Evolutionary conservation across 148 eudicot species (phyloP), one percentile per base, ranked within the genome.

Genomic region (Arbutus unedo): DNA sequence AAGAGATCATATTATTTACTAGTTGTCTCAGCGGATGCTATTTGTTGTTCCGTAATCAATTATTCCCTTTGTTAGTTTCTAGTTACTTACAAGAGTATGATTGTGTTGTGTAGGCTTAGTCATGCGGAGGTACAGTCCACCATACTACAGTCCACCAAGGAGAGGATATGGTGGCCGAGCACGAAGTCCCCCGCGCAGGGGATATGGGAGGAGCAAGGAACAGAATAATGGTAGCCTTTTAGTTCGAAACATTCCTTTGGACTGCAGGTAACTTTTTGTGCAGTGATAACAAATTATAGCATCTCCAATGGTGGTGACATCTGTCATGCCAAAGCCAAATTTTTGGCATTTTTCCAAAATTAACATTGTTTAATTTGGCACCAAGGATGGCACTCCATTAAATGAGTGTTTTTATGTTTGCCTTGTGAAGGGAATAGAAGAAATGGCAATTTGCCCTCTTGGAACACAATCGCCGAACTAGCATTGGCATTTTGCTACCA

Each of bases 101-200:
- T 59, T 44, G 38, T 60, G 19, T 77, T 81, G 86, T 16, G 82
- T 80, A 88, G 89, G 82, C 31, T 23, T 23, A 78, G 81, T 76
- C 81, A 93, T 93, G 96, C 80, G 91, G 86, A 91, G 93, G 85
- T 90, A 93, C 78, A 93, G 96, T 82, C 96, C 96, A 5, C 88
- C 85, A n/a, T 83, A 87, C 76, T 87, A 92, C 86, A 91, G 95
- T 76, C 93, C 96, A 75, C 95, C 95, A 50, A 71, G 92, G 84
- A 91, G 93, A 79, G 92, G 91, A 54, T 90, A 91, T 80, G 91
- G 89, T 49, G 89, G 91, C 70, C 90, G 93, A 50, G 86, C 91
- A 53, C 83, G 91, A 82, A 91, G 93, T 70, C 96, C 96, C 25
- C 94, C 93, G 0, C 90, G 91, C 31, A 89, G 93, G 84, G 92